Evolutionary conservation across 768 basidiomycete genomes (phyloP), one percentile per base, ranked within the genome.

Genomic region (Kwoniella heveanensis): DNA sequence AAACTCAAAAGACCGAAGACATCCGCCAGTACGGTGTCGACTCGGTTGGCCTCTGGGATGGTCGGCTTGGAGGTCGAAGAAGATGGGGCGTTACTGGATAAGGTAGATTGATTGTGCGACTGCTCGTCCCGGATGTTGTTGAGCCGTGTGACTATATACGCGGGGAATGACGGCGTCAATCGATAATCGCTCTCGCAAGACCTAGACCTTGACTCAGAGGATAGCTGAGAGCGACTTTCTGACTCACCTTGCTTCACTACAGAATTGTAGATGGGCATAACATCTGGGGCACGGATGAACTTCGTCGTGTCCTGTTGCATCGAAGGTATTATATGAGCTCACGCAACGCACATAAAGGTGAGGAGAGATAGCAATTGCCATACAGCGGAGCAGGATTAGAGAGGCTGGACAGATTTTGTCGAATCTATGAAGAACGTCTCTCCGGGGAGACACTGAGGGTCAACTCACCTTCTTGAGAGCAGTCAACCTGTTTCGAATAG

Each of bases 1-100:
- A 99, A 85, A 15, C 92, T 95, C 48, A 99, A 86, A 53, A 99
- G 85, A 75, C 86, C 88, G 82, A 98, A 98, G 37, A 98, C 95
- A 81, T 99, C 96, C 27, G 91, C 88, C 50, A 99, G 87, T 3
- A 92, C 90, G 6, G 92, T 94, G 82, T 99, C 96, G 49, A 99
- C 84, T 54, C 96, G 85, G 80, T 98, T 99, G 10, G 78, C 74
- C 75, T 80, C 78, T 1, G 63, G 64, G 22, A 74, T 71, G 10
- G 72, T 66, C 12, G 69, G 63, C 19, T 61, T 59, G 9, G 58
- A 51, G 12, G 65, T 56, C 2, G 69, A 68, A n/a, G 72, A 65
- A 2, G 68, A 60, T 86, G 70, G 59, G 15, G 59, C 55, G 44
- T 60, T 54, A 24, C 64, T 55, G 5, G 62, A 32, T 4, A 62